A percentile compares a stretch with the other conserved stretches of the same genome.
These are phyloP conservation scores for Tricholoma sp. DNA, from an alignment of 768 basidiomycete species.

Conservation along the genomic window DNA sequence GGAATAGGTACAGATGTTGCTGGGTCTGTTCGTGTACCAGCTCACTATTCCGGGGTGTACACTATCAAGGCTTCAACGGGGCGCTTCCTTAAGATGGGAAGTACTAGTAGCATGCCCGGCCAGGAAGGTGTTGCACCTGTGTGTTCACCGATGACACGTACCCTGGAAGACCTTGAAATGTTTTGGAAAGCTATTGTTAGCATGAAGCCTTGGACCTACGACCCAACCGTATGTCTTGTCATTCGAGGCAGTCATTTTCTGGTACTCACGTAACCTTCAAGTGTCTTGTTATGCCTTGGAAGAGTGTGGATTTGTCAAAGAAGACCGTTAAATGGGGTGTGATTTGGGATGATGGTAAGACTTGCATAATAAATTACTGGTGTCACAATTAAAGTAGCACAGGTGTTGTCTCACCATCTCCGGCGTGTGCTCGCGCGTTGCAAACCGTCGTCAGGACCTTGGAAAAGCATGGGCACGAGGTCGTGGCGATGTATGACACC, in stretches of 20 bases:
- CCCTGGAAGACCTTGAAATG: constrained; percentile 54
- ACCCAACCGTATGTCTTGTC: constrained; percentile 36
- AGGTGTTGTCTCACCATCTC: constrained; percentile 56
- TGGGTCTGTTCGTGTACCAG: constrained; percentile 61
- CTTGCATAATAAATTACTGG: constrained; percentile 10
- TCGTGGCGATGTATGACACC: constrained; percentile 40
- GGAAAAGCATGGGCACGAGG: constrained; percentile 40
- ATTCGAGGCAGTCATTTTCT: constrained; percentile 4
- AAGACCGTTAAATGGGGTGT: constrained; percentile 49
- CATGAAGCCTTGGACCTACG: constrained; percentile 65
- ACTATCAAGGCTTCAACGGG: constrained; percentile 47
- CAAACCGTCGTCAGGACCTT: constrained; percentile 40
- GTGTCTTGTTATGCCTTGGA: constrained; percentile 42
- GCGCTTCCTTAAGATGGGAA: constrained; percentile 44
- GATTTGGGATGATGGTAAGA: constrained; percentile 57
- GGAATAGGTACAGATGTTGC: constrained; percentile 69
- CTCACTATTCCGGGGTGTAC: constrained; percentile 62
- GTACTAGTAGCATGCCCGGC: constrained; percentile 42
- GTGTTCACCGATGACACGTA: constrained; percentile 58
- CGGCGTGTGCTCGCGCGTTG: constrained; percentile 54
- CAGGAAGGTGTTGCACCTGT: constrained; percentile 54
- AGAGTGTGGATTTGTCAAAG: constrained; percentile 22
- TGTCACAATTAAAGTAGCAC: background rate
- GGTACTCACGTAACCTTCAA: constrained; percentile 5
- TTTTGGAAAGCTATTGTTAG: constrained; percentile 57